phyloP scores from a whole-genome alignment of 495 filamentous ascomycete genomes.

The Xylaria sp. region DNA sequence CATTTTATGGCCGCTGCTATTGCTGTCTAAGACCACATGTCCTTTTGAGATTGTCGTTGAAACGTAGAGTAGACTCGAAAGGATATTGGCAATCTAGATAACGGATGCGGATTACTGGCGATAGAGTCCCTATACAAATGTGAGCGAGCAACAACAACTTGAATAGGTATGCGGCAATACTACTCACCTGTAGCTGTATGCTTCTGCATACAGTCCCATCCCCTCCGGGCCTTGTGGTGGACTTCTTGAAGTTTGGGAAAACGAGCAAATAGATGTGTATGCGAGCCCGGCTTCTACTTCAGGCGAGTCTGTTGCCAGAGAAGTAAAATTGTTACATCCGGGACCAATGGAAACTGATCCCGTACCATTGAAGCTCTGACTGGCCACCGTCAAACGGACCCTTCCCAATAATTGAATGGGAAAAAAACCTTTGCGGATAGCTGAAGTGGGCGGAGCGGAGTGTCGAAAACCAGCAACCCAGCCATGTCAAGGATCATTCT shows the following conservation, averaged over 20 bases:
- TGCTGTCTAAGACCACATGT: conserved; percentile 41
- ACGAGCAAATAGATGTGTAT: conserved; percentile 43
- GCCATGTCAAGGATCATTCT: conserved; percentile 38
- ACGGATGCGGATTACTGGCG: conserved; percentile 27
- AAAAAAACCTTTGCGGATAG: conserved; percentile 40
- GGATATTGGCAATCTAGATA: conserved; percentile 32
- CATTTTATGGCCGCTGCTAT: conserved; percentile 46
- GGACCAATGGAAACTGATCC: conserved; percentile 43
- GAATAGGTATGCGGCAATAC: conserved; percentile 26
- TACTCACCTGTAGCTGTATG: conserved; percentile 38
- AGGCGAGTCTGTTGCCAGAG: conserved; percentile 46
- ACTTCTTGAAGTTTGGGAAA: conserved; percentile 45
- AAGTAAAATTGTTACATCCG: conserved; percentile 42
- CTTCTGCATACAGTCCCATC: conserved; percentile 35
- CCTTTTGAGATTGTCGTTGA: conserved; percentile 37
- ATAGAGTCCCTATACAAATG: conserved; percentile 19
- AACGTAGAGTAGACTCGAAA: conserved; percentile 39
- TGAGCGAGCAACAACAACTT: conserved; percentile 21
- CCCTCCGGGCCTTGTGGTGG: conserved; percentile 46
- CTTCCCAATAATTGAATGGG: conserved; percentile 33
- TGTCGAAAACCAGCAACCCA: conserved; percentile 40
- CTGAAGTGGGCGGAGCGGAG: conserved; percentile 31
- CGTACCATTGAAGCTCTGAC: conserved; percentile 39
- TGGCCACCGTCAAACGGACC: conserved; percentile 39
- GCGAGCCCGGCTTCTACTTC: conserved; percentile 40